phyloP scores from a whole-genome alignment of 2,329 filamentous ascomycete genomes.

The Malbranchea cinnamomea region DNA sequence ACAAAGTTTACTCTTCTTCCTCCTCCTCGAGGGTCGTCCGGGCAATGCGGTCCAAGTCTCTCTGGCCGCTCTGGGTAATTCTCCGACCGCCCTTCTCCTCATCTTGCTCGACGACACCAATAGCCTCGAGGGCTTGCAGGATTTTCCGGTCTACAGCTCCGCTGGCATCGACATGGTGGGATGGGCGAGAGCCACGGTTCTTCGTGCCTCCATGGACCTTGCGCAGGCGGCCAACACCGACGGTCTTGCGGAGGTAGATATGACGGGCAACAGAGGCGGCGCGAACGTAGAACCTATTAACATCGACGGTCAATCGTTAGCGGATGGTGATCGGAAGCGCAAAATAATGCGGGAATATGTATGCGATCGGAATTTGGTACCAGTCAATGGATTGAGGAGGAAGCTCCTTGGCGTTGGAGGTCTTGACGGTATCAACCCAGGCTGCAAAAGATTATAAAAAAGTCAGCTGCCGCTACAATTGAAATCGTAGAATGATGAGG shows the following conservation, averaged over 20 bases:
- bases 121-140: conserved; percentile 96
- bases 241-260: conserved; percentile 98
- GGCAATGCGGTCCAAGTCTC: conserved; percentile 94
- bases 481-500: conserved; percentile 11
- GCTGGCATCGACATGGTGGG: conserved; percentile 88
- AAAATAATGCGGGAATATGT: neutral
- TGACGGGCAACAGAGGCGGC: conserved; percentile 91
- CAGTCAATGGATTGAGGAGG: conserved; percentile 97
- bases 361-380: conserved; percentile 39
- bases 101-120: conserved; percentile 91
- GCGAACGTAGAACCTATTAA: conserved; percentile 60
- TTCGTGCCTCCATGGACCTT: conserved; percentile 93
- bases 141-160: conserved; percentile 96
- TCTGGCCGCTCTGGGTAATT: conserved; percentile 95
- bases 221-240: conserved; percentile 93
- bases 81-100: conserved; percentile 97
- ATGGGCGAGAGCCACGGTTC: conserved; percentile 88
- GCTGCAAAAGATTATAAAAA: conserved; percentile 35
- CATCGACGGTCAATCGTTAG: too few relatives aligned
- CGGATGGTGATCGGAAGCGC: neutral
- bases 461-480: conserved; percentile 1
- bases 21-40: conserved; percentile 48
- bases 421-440: conserved; percentile 99
- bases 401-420: conserved; percentile 88
- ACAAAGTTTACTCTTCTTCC: too few relatives aligned